Percentiles rank a stretch among this genome's conserved stretches.
Conservation (phyloP, 345 rosid genomes). For the Camelina laxa region DNA sequence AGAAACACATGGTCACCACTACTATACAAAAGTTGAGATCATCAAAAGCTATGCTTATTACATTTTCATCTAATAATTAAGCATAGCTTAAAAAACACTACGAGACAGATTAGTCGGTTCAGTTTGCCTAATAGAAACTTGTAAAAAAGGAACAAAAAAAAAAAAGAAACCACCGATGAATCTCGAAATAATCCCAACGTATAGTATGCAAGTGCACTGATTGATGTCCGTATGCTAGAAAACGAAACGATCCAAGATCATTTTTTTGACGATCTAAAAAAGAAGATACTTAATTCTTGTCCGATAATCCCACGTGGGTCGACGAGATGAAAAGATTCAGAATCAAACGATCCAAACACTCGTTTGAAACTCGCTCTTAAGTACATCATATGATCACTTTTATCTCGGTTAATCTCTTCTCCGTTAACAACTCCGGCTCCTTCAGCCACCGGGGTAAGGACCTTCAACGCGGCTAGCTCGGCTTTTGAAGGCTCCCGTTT, state of each 20-base stretch:
- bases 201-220: slow-evolving; percentile 28
- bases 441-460: slow-evolving; percentile 55
- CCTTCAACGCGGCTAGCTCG: slow-evolving; percentile 55
- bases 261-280: slow-evolving; percentile 48
- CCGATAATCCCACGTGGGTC: slow-evolving; percentile 71
- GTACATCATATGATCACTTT: slow-evolving; percentile 61
- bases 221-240: slow-evolving; percentile 20
- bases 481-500: slow-evolving; percentile 55
- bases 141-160: background rate
- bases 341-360: slow-evolving; percentile 52
- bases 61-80: slow-evolving; percentile 32
- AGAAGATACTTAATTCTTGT: slow-evolving; percentile 77
- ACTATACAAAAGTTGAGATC: slow-evolving; percentile 35
- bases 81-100: slow-evolving; percentile 28
- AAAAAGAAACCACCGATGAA: slow-evolving; percentile 9
- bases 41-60: slow-evolving; percentile 38
- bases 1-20: slow-evolving; percentile 47
- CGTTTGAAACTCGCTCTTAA: slow-evolving; percentile 64
- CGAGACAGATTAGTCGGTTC: slow-evolving; percentile 17
- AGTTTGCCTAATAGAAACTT: background rate
- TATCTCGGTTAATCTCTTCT: slow-evolving; percentile 39
- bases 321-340: slow-evolving; percentile 75
- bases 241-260: slow-evolving; percentile 9
- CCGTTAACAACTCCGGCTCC: slow-evolving; percentile 72
- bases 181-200: slow-evolving; percentile 29